Percentiles rank a stretch among this genome's conserved stretches.
These are phyloP conservation scores for Echria macrotheca DNA, from an alignment of 495 filamentous ascomycete genomes.

Conservation along the genomic window DNA sequence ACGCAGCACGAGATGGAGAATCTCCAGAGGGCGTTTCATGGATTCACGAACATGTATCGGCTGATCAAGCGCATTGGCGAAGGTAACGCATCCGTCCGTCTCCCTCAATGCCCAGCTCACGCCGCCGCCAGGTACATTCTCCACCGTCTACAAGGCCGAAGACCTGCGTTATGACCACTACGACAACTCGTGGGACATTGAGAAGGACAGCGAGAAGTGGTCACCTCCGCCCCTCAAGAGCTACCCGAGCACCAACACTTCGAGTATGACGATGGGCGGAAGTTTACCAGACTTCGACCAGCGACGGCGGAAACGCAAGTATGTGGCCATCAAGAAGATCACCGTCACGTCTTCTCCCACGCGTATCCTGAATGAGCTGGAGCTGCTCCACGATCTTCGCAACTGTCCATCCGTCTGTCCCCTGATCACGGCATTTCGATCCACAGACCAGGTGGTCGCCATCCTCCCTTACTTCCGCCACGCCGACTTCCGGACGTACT, in stretches of 20 bases:
- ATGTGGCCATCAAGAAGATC: conserved; percentile 97
- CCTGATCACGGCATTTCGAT: conserved; percentile 90
- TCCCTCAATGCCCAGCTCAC: conserved; percentile 3
- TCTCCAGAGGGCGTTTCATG: conserved; percentile 73
- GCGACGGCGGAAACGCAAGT: conserved; percentile 53
- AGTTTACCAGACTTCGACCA: conserved; percentile 11
- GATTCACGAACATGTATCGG: conserved; percentile 77
- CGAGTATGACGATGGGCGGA: conserved; percentile 19
- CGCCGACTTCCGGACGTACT: conserved; percentile 93
- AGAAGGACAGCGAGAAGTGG: conserved; percentile 59
- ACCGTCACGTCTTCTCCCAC: conserved; percentile 93
- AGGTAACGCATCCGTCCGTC: conserved; percentile 45
- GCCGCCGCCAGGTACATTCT: conserved; percentile 73
- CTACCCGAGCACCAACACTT: conserved; percentile 20
- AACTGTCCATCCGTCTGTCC: conserved; percentile 82
- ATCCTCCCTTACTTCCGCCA: conserved; percentile 94
- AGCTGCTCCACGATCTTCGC: conserved; percentile 85
- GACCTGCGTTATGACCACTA: conserved; percentile 83
- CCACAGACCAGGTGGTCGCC: conserved; percentile 90
- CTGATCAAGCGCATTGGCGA: conserved; percentile 96
- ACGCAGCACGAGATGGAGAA: conserved; percentile 82
- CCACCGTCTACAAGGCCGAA: conserved; percentile 97
- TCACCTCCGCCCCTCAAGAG: conserved; percentile 53
- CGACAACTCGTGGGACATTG: conserved; percentile 81
- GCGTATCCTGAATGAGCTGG: conserved; percentile 94